Evolutionary conservation across 208 protist genomes (phyloP).

Genomic region (Acanthamoeba royreba): DNA sequence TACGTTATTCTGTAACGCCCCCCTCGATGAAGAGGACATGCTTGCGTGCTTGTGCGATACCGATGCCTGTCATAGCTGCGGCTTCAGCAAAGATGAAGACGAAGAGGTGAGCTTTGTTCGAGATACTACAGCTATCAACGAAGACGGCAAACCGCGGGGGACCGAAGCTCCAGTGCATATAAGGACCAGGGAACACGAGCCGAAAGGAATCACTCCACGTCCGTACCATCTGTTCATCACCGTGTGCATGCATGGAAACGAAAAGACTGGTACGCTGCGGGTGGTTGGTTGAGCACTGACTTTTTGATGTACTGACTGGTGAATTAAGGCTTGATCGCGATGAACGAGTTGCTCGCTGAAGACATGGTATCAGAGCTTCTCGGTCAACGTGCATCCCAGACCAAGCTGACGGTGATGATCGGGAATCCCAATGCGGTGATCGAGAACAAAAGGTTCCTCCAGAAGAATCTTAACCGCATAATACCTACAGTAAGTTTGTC

Average conservation of each 20-base stretch:
- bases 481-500: not conserved
- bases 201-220: not conserved
- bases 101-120: not conserved
- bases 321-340: not conserved
- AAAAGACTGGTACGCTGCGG: not conserved
- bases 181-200: not conserved
- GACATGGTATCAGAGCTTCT: not conserved
- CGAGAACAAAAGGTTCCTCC: not conserved
- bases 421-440: not conserved
- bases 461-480: constrained; percentile 6
- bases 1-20: not conserved
- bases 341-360: not conserved
- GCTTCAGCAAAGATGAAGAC: not conserved
- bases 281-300: not conserved
- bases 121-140: not conserved
- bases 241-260: not conserved
- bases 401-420: not conserved
- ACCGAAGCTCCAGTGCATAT: not conserved
- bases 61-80: not conserved
- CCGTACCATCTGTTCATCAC: not conserved
- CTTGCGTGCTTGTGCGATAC: not conserved
- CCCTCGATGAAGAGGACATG: not conserved
- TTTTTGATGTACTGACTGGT: not conserved
- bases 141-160: too few relatives aligned
- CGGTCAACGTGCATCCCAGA: not conserved